Percentiles rank a stretch among this genome's conserved stretches.
Evolutionary conservation across 208 protist species (phyloP).

Genomic region (Leishmania turanica): DNA sequence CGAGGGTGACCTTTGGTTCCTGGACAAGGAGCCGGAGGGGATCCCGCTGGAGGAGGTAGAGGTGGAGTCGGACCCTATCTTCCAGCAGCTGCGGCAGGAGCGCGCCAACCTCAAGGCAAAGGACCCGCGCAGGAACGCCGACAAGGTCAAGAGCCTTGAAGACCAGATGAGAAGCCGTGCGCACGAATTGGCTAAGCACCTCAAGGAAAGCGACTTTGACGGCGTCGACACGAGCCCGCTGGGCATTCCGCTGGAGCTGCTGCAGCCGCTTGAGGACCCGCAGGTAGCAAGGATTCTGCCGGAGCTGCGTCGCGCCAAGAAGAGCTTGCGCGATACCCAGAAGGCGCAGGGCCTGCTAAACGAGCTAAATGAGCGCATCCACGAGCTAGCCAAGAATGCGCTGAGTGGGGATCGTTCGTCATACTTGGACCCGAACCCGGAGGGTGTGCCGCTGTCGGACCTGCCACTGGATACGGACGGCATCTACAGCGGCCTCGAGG

Average conservation of each 20-base stretch:
- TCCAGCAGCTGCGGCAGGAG: constrained; percentile 49
- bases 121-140: constrained; percentile 54
- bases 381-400: constrained; percentile 52
- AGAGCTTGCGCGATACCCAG: constrained; percentile 43
- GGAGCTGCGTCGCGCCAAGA: constrained; percentile 63
- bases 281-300: constrained; percentile 60
- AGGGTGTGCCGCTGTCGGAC: constrained; percentile 57
- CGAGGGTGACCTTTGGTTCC: constrained; percentile 69
- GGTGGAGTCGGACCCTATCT: constrained; percentile 41
- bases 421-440: constrained; percentile 58
- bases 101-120: constrained; percentile 65
- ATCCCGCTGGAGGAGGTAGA: constrained; percentile 69
- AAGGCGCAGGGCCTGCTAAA: constrained; percentile 47
- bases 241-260: constrained; percentile 62
- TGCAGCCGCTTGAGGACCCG: constrained; percentile 55
- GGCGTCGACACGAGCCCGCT: constrained; percentile 56
- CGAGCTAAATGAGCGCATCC: constrained; percentile 53
- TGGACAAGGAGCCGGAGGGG: constrained; percentile 74
- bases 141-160: constrained; percentile 59
- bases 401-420: constrained; percentile 45
- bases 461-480: constrained; percentile 68
- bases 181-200: constrained; percentile 56
- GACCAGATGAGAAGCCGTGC: constrained; percentile 59
- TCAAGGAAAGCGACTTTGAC: constrained; percentile 54
- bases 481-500: constrained; percentile 64